Evolutionary conservation across 73 alveolate species (phyloP).

Genomic region (Effrenium voratum): DNA sequence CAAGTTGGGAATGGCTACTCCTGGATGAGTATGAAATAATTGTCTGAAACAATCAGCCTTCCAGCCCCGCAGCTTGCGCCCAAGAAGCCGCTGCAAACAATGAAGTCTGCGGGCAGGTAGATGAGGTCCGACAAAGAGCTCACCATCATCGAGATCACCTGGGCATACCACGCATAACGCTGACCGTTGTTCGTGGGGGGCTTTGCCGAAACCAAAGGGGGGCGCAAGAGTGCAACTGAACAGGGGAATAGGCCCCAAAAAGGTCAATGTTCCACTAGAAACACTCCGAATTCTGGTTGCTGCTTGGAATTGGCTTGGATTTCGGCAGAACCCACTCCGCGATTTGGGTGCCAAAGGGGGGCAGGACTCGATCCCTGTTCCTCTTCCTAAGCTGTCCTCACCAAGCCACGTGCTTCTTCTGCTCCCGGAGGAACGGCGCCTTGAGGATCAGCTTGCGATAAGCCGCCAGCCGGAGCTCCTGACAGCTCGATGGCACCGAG

Average conservation of each 20-base stretch:
- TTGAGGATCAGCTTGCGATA: slow-evolving; percentile 58
- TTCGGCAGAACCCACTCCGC: too few species aligned
- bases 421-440: slow-evolving; percentile 90
- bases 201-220: not conserved
- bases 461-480: slow-evolving; percentile 84
- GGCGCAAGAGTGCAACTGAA: not conserved
- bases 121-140: slow-evolving; percentile 33
- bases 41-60: too few species aligned
- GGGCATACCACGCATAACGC: not conserved
- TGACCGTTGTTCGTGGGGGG: not conserved
- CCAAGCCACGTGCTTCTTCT: slow-evolving; percentile 65
- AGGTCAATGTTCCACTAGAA: not conserved
- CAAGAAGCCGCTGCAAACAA: slow-evolving; percentile 63
- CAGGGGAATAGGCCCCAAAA: not conserved
- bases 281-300: not conserved
- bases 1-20: too few species aligned
- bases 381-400: too few species aligned
- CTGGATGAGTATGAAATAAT: too few species aligned
- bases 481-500: not conserved
- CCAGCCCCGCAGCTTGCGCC: too few species aligned
- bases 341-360: too few species aligned
- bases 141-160: slow-evolving; percentile 89
- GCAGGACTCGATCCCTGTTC: too few species aligned
- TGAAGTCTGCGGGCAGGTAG: slow-evolving; percentile 88
- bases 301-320: too few species aligned